phyloP scores from a whole-genome alignment of 176 grass and related monocot genomes.

The Eremochloa ophiuroides region DNA sequence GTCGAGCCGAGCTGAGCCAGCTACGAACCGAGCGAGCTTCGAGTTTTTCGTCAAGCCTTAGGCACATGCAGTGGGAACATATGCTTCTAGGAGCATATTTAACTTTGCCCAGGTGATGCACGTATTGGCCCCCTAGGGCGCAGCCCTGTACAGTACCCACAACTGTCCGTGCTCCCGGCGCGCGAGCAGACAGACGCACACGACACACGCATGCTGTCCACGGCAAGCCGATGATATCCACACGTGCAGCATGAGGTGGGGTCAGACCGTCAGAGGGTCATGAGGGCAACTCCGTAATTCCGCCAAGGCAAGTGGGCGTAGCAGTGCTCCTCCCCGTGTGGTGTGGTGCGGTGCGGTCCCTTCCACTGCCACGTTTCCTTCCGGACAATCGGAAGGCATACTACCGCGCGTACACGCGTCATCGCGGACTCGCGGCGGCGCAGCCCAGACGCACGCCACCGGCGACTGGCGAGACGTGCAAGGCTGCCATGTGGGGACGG shows the following conservation, averaged over 20 bases:
- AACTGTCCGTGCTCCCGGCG: not conserved
- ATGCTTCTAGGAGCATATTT: too few relatives aligned
- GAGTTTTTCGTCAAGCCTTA: too few relatives aligned
- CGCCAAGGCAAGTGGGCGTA: not conserved
- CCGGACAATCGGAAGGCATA: not conserved
- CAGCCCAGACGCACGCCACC: not conserved
- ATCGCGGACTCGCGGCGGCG: not conserved
- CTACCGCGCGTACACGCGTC: not conserved
- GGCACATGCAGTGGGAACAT: too few relatives aligned
- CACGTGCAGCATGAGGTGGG: not conserved
- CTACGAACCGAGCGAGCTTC: too few relatives aligned
- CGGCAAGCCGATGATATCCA: not conserved
- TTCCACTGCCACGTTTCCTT: conserved; percentile 29
- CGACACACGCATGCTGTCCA: not conserved
- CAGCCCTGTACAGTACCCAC: too few relatives aligned
- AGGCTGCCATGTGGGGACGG: not conserved
- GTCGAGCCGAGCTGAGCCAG: too few relatives aligned
- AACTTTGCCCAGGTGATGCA: too few relatives aligned
- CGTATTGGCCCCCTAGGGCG: too few relatives aligned
- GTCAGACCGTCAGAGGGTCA: not conserved
- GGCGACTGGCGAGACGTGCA: not conserved
- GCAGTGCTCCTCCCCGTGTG: not conserved
- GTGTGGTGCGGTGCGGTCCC: not conserved
- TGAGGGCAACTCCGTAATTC: conserved; percentile 9
- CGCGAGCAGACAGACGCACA: not conserved